Evolutionary conservation across 805 yeast genomes (phyloP), one percentile per base, ranked within the genome.

Genomic region (Candida alai): DNA sequence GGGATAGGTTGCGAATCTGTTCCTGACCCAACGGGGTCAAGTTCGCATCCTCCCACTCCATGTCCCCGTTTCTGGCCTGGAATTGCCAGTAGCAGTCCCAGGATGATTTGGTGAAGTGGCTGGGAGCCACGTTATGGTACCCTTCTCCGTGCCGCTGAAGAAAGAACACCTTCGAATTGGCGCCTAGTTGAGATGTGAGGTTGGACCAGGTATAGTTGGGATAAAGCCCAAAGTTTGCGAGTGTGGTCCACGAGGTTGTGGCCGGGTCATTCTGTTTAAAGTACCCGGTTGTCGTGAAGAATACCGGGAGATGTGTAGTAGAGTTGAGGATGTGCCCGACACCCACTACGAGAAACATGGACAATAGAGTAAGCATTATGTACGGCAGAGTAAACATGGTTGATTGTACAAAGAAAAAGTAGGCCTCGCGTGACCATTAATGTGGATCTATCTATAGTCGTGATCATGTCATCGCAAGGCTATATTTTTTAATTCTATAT

Each of bases 111-210:
- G 33, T 21, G 28, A 45, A 53, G 12, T 35, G n/a, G 6, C 13
- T 7, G 2, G 49, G 48, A 1, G 54, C 61, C 23, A 12, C 14
- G 32, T 58, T 58, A 35, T 60, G 65, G 35, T 39, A 54, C 6
- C 60, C 65, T 43, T 58, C 58, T 6, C 62, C 62, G 36, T 60
- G 65, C 35, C 65, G 42, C 21, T 53, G 59, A 6, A 60, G 31
- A 27, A 53, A 57, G n/a, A 60, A 37, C 19, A 60, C 38, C 35
- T 58, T 58, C 9, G 28, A 26, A 16, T 43, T 28, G 2, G 18
- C 24, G 24, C 37, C 39, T 7, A 28, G 22, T 10, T 36, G 24
- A 9, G 23, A 36, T 8, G 53, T 20, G 2, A 59, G 44, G 22
- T 50, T 41, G 5, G 30, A 17, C 65, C 65, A 59, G 1, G 49